Conservation (phyloP, 208 protist species). For the Acanthamoeba polyphaga region DNA sequence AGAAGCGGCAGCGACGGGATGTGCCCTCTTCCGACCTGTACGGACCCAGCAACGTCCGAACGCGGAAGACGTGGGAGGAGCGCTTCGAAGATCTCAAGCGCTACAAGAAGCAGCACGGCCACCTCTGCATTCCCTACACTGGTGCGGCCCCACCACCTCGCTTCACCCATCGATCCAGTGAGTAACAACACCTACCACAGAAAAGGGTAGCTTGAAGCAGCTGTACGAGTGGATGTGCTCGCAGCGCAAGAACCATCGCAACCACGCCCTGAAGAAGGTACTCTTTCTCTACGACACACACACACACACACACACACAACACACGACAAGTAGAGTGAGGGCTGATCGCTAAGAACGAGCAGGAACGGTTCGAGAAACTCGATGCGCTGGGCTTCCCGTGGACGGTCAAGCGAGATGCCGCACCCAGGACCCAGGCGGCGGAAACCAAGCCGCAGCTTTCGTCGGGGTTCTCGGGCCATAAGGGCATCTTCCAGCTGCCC, state of each 20-base stretch:
- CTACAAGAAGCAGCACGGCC: neutral
- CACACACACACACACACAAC: neutral
- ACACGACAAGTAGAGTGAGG: too few species aligned
- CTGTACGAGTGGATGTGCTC: slow-evolving; percentile 16
- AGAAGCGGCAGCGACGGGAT: neutral
- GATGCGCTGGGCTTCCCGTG: slow-evolving; percentile 27
- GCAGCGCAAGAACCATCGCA: slow-evolving; percentile 21
- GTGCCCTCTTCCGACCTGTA: neutral
- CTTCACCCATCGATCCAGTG: neutral
- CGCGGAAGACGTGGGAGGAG: slow-evolving; percentile 1
- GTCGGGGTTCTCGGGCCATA: too few species aligned
- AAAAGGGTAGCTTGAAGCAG: neutral
- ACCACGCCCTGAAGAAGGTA: neutral
- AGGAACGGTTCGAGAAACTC: slow-evolving; percentile 25
- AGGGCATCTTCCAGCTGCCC: too few species aligned
- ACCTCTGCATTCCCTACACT: neutral
- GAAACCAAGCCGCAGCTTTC: too few species aligned
- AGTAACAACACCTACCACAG: neutral
- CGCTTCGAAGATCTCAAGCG: slow-evolving; percentile 8
- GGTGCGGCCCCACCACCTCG: neutral
- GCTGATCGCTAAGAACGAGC: neutral
- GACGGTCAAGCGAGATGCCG: neutral
- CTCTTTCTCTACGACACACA: neutral
- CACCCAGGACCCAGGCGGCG: too few species aligned
- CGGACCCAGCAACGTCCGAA: neutral